These are phyloP conservation scores for Davidsoniella neocaledoniae DNA, from an alignment of 2,329 filamentous ascomycete species.

Conservation along the genomic window DNA sequence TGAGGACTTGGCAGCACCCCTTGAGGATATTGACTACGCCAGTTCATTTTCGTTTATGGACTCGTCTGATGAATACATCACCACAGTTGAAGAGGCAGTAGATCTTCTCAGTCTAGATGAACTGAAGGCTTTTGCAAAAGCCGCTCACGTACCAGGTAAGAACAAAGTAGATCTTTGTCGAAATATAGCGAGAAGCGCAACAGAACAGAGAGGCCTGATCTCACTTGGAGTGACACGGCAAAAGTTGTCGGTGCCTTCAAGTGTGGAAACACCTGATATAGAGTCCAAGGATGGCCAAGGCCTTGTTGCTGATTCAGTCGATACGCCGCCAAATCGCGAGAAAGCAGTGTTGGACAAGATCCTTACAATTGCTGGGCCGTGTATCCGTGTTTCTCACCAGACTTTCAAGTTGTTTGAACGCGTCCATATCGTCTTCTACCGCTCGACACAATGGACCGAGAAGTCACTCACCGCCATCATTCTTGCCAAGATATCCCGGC, in stretches of 20 bases:
- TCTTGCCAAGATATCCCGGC: slow-evolving; percentile 69
- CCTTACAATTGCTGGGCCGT: slow-evolving; percentile 59
- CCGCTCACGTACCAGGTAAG: slow-evolving; percentile 72
- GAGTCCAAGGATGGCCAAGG: slow-evolving; percentile 10
- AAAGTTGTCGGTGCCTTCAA: not conserved
- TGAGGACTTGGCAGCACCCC: not conserved
- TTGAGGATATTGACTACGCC: slow-evolving; percentile 25
- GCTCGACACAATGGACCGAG: slow-evolving; percentile 92
- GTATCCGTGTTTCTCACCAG: slow-evolving; percentile 59
- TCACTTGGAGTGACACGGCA: slow-evolving; percentile 32
- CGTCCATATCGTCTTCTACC: slow-evolving; percentile 89
- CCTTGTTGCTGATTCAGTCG: not conserved
- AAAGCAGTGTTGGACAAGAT: slow-evolving; percentile 49
- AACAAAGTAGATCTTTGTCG: slow-evolving; percentile 68
- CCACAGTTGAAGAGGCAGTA: slow-evolving; percentile 66
- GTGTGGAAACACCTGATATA: slow-evolving; percentile 18
- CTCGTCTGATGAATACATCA: slow-evolving; percentile 54
- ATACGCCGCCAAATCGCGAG: not conserved
- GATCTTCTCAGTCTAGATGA: slow-evolving; percentile 74
- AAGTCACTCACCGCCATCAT: slow-evolving; percentile 93
- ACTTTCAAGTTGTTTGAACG: slow-evolving; percentile 75
- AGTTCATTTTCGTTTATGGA: slow-evolving; percentile 64
- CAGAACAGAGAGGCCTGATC: slow-evolving; percentile 58
- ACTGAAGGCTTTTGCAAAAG: slow-evolving; percentile 67
- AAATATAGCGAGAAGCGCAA: slow-evolving; percentile 57